phyloP scores from a whole-genome alignment of 2,329 filamentous ascomycete species.

The Grosmannia clavigera region DNA sequence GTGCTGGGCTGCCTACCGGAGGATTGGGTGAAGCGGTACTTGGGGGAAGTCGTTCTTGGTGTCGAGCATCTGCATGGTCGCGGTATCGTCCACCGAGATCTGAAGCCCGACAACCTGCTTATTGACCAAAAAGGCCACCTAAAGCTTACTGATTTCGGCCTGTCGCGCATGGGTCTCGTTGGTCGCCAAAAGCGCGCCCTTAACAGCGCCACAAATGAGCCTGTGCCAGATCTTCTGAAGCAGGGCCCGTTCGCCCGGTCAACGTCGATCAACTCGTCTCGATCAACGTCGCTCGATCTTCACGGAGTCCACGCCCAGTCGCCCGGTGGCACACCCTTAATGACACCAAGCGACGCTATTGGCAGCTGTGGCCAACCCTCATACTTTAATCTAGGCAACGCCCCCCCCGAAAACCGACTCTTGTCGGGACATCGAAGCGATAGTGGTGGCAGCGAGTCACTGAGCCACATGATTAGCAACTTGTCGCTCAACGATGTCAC shows the following conservation, averaged over 20 bases:
- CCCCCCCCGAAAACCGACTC: slow-evolving; percentile 46
- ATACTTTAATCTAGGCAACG: slow-evolving; percentile 68
- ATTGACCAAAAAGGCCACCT: slow-evolving; percentile 95
- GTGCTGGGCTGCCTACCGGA: slow-evolving; percentile 83
- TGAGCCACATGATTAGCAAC: slow-evolving; percentile 70
- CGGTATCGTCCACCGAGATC: slow-evolving; percentile 89
- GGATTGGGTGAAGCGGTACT: slow-evolving; percentile 96
- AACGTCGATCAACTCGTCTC: slow-evolving; percentile 75
- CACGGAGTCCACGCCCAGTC: slow-evolving; percentile 51
- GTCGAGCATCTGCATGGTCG: slow-evolving; percentile 91
- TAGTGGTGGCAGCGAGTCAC: slow-evolving; percentile 76
- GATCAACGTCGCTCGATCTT: slow-evolving; percentile 87
- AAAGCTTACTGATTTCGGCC: slow-evolving; percentile 92
- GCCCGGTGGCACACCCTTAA: slow-evolving; percentile 71
- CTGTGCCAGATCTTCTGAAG: slow-evolving; percentile 85
- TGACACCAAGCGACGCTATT: slow-evolving; percentile 62
- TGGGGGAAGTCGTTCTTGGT: slow-evolving; percentile 91
- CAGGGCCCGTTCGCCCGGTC: slow-evolving; percentile 82
- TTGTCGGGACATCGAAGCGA: slow-evolving; percentile 81
- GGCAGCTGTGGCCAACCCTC: slow-evolving; percentile 69
- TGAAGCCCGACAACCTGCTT: slow-evolving; percentile 93
- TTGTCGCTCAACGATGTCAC: slow-evolving; percentile 58
- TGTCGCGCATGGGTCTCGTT: slow-evolving; percentile 93
- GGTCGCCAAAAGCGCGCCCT: slow-evolving; percentile 91
- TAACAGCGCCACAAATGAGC: slow-evolving; percentile 62